Evolutionary conservation across 2,329 filamentous ascomycete species (phyloP).

Genomic region (Fragosphaeria purpurea): DNA sequence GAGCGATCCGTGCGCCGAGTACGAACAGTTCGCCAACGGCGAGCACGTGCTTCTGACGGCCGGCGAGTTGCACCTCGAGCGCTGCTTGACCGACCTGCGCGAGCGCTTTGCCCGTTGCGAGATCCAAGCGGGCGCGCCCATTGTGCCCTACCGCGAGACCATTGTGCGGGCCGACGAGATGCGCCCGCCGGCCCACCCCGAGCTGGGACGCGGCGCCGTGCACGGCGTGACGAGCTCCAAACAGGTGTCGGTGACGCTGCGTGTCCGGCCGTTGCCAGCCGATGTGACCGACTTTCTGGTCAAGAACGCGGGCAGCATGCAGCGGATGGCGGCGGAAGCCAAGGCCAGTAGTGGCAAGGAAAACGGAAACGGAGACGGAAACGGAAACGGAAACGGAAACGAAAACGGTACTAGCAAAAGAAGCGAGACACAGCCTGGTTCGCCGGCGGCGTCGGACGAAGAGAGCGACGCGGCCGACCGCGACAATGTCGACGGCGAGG

Average conservation of each 20-base stretch:
- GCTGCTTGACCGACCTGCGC: conserved; percentile 84
- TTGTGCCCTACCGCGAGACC: conserved; percentile 91
- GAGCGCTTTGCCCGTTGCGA: conserved; percentile 92
- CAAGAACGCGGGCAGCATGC: conserved; percentile 66
- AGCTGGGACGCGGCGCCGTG: conserved; percentile 74
- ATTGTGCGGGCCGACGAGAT: conserved; percentile 85
- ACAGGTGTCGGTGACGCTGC: conserved; percentile 66
- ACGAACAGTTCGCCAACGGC: conserved; percentile 84
- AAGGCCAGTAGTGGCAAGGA: conserved; percentile 18
- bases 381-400: no score
- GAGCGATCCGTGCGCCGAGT: conserved; percentile 90
- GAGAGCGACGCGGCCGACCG: not conserved
- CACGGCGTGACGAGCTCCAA: conserved; percentile 72
- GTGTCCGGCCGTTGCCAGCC: conserved; percentile 67
- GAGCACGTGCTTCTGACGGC: conserved; percentile 94
- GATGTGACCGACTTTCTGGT: conserved; percentile 76
- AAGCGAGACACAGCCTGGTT: no score
- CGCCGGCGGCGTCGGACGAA: not conserved
- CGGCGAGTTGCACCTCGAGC: conserved; percentile 86
- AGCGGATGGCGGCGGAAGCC: conserved; percentile 30
- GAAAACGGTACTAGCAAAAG: no score
- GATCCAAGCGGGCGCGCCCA: conserved; percentile 85
- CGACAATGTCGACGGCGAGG: conserved; percentile 35
- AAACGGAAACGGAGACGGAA: conserved; percentile 13
- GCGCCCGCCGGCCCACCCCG: conserved; percentile 76